Evolutionary conservation across 257 asterid genomes (phyloP).

Genomic region (Gentiana macrophylla): DNA sequence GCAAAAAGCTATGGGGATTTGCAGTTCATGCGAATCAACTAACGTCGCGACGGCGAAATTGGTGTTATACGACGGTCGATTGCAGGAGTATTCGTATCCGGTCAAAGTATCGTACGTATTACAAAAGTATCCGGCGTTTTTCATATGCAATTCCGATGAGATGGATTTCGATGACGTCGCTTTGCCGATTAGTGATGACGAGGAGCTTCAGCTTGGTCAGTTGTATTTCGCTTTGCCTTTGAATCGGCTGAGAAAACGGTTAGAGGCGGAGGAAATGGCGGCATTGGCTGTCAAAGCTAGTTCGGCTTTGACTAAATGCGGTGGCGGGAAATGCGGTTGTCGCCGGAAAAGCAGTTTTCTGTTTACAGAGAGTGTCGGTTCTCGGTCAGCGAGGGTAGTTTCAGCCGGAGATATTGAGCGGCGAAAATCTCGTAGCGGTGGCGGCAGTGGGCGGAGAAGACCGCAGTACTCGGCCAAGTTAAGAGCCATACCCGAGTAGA

Average conservation of each 20-base stretch:
- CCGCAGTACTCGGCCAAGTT: constrained; percentile 39
- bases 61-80: constrained; percentile 59
- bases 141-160: constrained; percentile 85
- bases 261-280: constrained; percentile 88
- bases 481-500: constrained; percentile 74
- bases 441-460: constrained; percentile 30
- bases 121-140: constrained; percentile 55
- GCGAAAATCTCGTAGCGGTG: constrained; percentile 20
- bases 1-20: constrained; percentile 45
- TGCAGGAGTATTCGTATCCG: constrained; percentile 72
- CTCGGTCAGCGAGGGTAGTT: constrained; percentile 19
- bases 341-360: constrained; percentile 26
- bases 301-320: constrained; percentile 57
- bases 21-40: constrained; percentile 73
- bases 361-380: constrained; percentile 21
- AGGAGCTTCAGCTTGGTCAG: constrained; percentile 75
- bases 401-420: constrained; percentile 13
- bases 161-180: constrained; percentile 81
- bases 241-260: constrained; percentile 41
- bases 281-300: constrained; percentile 97
- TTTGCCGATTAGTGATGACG: constrained; percentile 62
- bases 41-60: constrained; percentile 70
- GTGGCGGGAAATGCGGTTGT: constrained; percentile 51
- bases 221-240: constrained; percentile 76
- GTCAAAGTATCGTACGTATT: constrained; percentile 59